Evolutionary conservation across 139 green algal genomes (phyloP), one percentile per base, ranked within the genome.

Genomic region (Tetraselmis striata): DNA sequence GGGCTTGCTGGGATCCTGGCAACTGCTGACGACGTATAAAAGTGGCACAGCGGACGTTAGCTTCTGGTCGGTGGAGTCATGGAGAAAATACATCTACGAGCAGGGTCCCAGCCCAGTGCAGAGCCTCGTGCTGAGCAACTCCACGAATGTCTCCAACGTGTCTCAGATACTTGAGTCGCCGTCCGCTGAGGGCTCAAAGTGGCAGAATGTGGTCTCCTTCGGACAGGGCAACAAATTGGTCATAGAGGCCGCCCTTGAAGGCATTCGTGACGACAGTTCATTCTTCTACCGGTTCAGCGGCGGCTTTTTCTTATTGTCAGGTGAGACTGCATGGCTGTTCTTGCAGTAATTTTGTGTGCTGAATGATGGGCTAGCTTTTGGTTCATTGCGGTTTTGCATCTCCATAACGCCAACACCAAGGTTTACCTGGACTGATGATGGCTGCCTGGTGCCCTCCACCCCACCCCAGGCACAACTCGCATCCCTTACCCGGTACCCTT

Each of bases 401-500:
- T 22, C 23, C n/a, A 67, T 67, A 67, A 18, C 77, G 5, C 2
- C 23, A 18, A 29, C n/a, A 28, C 25, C 23, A 28, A 18, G 5
- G 25, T 77, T 76, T 28, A 28, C 2, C 22, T 81, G 5, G 77
- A 81, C 23, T 27, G 5, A 81, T 81, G 31, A 2, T 28, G 32
- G 22, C 77, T 2, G 45, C 31, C 23, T 67, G 25, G 2, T n/a
- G n/a, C n/a, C n/a, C n/a, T 79, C 58, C 58, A 28, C 22, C 23
- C 23, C 22, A 18, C 22, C 23, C 31, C 78, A 28, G 31, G 28
- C 24, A 29, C 29, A 2, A 67, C 2, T 25, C 28, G 31, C 18
- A 45, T 86, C 1, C 83, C 83, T 1, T 86, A 86, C 30, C 83
- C 83, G 2, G 83, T 86, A 1, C 83, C 83, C 28, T 86, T 86